These are phyloP conservation scores for Thelonectria blattea DNA, from an alignment of 2,329 filamentous ascomycete species.

Conservation along the genomic window DNA sequence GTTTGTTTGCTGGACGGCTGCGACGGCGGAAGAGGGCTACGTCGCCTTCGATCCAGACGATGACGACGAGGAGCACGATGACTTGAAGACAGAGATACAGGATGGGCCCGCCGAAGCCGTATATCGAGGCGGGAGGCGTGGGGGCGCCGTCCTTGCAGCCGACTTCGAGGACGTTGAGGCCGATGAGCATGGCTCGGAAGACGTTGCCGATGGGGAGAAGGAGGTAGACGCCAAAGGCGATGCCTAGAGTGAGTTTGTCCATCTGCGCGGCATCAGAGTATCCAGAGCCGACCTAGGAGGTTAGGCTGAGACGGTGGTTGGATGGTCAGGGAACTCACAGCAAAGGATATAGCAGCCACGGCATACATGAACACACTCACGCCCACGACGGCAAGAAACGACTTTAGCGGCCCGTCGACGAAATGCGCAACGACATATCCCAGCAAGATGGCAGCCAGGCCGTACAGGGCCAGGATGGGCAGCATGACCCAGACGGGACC, in stretches of 20 bases:
- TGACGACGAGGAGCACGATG: slow-evolving; percentile 67
- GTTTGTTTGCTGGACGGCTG: slow-evolving; percentile 12
- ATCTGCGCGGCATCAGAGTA: slow-evolving; percentile 19
- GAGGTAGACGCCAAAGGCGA: slow-evolving; percentile 29
- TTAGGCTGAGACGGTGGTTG: too few species aligned
- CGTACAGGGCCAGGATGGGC: slow-evolving; percentile 76
- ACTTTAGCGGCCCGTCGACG: slow-evolving; percentile 72
- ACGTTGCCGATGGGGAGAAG: slow-evolving; percentile 52
- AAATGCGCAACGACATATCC: slow-evolving; percentile 69
- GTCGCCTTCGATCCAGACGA: slow-evolving; percentile 80
- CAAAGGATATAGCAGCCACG: slow-evolving; percentile 71
- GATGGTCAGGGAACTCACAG: slow-evolving; percentile 26
- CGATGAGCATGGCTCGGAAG: slow-evolving; percentile 72
- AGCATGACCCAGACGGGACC: slow-evolving; percentile 79
- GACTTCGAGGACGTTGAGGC: slow-evolving; percentile 78
- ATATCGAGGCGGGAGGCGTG: slow-evolving; percentile 70
- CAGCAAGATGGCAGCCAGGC: slow-evolving; percentile 72
- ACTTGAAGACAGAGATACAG: slow-evolving; percentile 78
- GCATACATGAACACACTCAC: slow-evolving; percentile 68
- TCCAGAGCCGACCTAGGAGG: slow-evolving; percentile 22
- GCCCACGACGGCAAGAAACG: slow-evolving; percentile 71
- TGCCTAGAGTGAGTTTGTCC: slow-evolving; percentile 19
- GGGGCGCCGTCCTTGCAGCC: slow-evolving; percentile 67
- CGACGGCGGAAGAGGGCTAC: slow-evolving; percentile 54
- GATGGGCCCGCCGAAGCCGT: slow-evolving; percentile 78